Evolutionary conservation across 2,329 filamentous ascomycete genomes (phyloP), one percentile per base, ranked within the genome.

Genomic region (Trichothecium sympodiale): DNA sequence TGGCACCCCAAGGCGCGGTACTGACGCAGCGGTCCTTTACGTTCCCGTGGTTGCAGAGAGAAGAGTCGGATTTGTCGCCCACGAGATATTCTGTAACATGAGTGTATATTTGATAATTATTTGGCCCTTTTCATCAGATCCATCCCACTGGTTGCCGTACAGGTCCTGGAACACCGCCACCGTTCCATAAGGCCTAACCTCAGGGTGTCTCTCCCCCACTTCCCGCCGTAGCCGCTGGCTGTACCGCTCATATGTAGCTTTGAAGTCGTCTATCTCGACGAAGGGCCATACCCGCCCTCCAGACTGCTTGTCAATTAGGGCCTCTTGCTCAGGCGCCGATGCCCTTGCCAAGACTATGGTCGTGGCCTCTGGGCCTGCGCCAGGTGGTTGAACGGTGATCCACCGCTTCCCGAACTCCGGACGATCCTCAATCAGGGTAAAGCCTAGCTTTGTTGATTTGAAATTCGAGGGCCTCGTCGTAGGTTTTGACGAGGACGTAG

Each of bases 111-210:
- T n/a, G n/a, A n/a, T n/a, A n/a, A n/a, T n/a, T n/a, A n/a, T n/a
- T n/a, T n/a, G n/a, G n/a, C n/a, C n/a, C n/a, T n/a, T n/a, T n/a
- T n/a, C n/a, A n/a, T n/a, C n/a, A n/a, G n/a, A n/a, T n/a, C n/a
- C n/a, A 36, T 43, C 41, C 41, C 41, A 43, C 33, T 34, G 17
- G 17, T 43, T 43, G 2, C 41, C 41, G 15, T 43, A 43, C 31
- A 43, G 18, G 35, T 43, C 41, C 27, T 36, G 37, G 23, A 43
- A 43, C 12, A 43, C 41, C 12, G 41, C 39, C 29, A 43, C 41
- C 1, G 39, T 39, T 4, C 41, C 41, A 33, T 42, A 42, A 10
- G 33, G 18, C 30, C 38, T 20, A 10, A 38, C 33, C 16, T 16
- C 35, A 4, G 38, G 23, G 13, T 26, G 26, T n/a, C 40, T 32